Evolutionary conservation across 108 stramenopile species (phyloP).

Genomic region (Seminavis robusta): DNA sequence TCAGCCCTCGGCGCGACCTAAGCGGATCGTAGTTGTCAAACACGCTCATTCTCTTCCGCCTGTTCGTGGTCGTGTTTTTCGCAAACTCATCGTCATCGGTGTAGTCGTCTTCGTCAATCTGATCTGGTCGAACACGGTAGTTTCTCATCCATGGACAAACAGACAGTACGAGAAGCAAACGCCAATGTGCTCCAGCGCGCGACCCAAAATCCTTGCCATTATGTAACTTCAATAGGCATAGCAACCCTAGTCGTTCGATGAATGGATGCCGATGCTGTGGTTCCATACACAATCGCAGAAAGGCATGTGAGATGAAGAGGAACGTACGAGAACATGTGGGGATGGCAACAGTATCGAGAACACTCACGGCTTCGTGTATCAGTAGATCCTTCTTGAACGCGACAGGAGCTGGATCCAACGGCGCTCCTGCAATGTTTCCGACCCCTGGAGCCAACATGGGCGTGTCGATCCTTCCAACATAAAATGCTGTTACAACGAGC

Average conservation of each 20-base stretch:
- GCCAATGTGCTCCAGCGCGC: constrained; percentile 32
- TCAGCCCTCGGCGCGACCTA: too few relatives aligned
- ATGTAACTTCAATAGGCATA: constrained; percentile 55
- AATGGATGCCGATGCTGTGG: constrained; percentile 58
- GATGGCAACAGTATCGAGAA: too few relatives aligned
- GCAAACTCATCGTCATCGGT: too few relatives aligned
- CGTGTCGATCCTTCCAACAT: constrained; percentile 47
- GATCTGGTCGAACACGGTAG: too few relatives aligned
- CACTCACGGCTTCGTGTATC: constrained; percentile 25
- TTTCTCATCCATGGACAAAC: constrained; percentile 40
- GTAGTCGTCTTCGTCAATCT: too few relatives aligned
- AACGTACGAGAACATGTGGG: too few relatives aligned
- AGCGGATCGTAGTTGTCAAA: too few relatives aligned
- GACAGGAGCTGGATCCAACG: constrained; percentile 16
- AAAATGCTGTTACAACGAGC: constrained; percentile 25
- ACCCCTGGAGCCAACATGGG: constrained; percentile 45
- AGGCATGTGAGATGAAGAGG: too few relatives aligned
- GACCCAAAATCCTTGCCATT: constrained; percentile 37
- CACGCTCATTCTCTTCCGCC: too few relatives aligned
- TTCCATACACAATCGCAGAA: too few relatives aligned
- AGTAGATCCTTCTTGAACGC: constrained; percentile 29
- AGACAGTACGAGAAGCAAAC: constrained; percentile 33
- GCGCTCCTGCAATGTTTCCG: constrained; percentile 20
- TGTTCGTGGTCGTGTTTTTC: too few relatives aligned
- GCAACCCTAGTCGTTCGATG: constrained; percentile 38